Base-by-base conservation (phyloP, 148 eudicot species). In the Limonium bicolor region DNA sequence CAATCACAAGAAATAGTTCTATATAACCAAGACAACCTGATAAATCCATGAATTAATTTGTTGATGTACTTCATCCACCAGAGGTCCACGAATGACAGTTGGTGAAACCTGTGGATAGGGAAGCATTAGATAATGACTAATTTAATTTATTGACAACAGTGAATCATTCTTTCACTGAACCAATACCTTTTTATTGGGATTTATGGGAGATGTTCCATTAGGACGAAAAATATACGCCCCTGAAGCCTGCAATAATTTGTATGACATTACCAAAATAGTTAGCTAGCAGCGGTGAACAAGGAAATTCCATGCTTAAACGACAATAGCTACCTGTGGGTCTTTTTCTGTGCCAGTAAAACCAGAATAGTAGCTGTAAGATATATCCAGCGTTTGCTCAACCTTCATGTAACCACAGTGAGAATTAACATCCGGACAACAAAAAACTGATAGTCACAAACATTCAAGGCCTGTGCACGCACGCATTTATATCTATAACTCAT, bases 11-110 rank as follows among this genome's bases (percentile, higher is more conserved):
- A n/a, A n/a, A n/a, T n/a, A n/a, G n/a, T n/a, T n/a, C n/a, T n/a
- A n/a, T n/a, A 26, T 19, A 31, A 10, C 30, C 8, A 37, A 45
- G 51, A 58, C 49, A 12, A 85, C 99, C 99, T 90, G 99, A 71
- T 78, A 63, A 50, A 85, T 66, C 95, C 95, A 90, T 46, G 88
- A 51, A 66, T 56, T 78, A 38, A 90, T 62, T 49, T 33, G 77
- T 60, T 85, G 88, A 71, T 85, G 99, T 41, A 85, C 82, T 85
- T 90, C 99, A 38, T 90, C 99, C 43, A 59, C 64, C 36, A 90
- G 40, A 42, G 86, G 82, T 41, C 99, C 99, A 18, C 69, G 71
- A 28, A 90, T 54, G 44, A 85, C 82, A 55, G 74, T 73, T 14
- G 77, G 50, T 19, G 59, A 52, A 68, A 45, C 56, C 97, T 90